Conservation (phyloP, 306 rosid genomes). For the Trichosanthes cucumerina region DNA sequence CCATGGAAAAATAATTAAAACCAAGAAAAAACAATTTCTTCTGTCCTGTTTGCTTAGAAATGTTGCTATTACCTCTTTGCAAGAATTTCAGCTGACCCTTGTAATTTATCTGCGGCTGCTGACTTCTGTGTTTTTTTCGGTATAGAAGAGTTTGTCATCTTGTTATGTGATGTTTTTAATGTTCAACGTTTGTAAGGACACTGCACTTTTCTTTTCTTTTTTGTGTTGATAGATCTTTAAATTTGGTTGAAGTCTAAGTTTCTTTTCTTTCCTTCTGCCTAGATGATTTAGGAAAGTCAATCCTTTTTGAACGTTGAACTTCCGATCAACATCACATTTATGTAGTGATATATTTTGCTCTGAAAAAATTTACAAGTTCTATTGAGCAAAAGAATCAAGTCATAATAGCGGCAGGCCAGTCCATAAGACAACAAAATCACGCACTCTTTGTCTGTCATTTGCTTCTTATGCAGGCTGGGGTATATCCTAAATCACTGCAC, state of each 20-base stretch:
- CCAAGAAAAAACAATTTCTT: neutral
- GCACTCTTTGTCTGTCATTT: neutral
- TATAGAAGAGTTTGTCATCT: neutral
- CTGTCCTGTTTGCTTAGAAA: neutral
- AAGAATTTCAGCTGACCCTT: neutral
- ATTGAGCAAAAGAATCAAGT: neutral
- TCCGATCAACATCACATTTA: neutral
- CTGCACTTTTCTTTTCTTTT: neutral
- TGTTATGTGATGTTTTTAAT: neutral
- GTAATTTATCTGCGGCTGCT: neutral
- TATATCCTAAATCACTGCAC: slow-evolving; percentile 46
- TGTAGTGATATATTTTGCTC: neutral
- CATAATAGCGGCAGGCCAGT: neutral
- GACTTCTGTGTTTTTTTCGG: neutral
- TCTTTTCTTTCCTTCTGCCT: neutral
- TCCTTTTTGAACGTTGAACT: neutral
- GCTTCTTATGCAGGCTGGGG: slow-evolving; percentile 45
- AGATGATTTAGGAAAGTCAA: neutral
- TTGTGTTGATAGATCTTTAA: neutral
- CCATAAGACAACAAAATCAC: neutral
- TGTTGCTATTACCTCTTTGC: neutral
- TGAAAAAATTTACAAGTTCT: neutral
- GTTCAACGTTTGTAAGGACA: neutral
- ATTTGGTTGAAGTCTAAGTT: neutral
- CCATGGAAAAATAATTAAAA: neutral